Conservation (phyloP, 2,329 filamentous ascomycete genomes). For the Escovopsis weberi region DNA sequence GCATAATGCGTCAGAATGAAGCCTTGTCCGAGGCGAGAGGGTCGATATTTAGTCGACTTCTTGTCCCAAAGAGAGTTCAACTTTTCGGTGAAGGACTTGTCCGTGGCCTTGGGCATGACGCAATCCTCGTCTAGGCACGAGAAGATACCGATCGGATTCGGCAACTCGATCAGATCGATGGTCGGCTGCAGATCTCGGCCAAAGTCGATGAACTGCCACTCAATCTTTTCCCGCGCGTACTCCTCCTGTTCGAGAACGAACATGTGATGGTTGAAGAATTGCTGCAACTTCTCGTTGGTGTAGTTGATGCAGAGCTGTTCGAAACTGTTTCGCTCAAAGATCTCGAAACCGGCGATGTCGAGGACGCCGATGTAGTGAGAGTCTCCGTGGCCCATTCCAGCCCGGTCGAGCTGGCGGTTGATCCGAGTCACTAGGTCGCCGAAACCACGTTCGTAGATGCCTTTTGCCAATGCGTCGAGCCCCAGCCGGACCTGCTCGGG, state of each 20-base stretch:
- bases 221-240: conserved; percentile 92
- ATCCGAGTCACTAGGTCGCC: conserved; percentile 85
- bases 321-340: conserved; percentile 96
- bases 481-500: conserved; percentile 87
- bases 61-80: conserved; percentile 94
- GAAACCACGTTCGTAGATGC: conserved; percentile 94
- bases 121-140: conserved; percentile 95
- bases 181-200: conserved; percentile 93
- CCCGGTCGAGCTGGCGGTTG: conserved; percentile 82
- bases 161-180: conserved; percentile 89
- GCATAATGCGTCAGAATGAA: conserved; percentile 97
- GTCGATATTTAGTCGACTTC: conserved; percentile 84
- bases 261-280: conserved; percentile 99
- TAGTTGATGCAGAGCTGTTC: conserved; percentile 99
- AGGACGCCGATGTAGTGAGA: conserved; percentile 94
- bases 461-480: conserved; percentile 85
- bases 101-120: conserved; percentile 97
- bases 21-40: conserved; percentile 75
- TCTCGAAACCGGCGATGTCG: conserved; percentile 98
- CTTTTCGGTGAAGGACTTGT: conserved; percentile 94
- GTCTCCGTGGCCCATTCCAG: conserved; percentile 69
- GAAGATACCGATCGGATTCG: conserved; percentile 97
- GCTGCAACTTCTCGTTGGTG: conserved; percentile 96
- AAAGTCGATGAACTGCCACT: conserved; percentile 99
- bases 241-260: conserved; percentile 98